These are phyloP conservation scores for Petrea volubilis DNA, from an alignment of 257 asterid genomes.

Conservation along the genomic window DNA sequence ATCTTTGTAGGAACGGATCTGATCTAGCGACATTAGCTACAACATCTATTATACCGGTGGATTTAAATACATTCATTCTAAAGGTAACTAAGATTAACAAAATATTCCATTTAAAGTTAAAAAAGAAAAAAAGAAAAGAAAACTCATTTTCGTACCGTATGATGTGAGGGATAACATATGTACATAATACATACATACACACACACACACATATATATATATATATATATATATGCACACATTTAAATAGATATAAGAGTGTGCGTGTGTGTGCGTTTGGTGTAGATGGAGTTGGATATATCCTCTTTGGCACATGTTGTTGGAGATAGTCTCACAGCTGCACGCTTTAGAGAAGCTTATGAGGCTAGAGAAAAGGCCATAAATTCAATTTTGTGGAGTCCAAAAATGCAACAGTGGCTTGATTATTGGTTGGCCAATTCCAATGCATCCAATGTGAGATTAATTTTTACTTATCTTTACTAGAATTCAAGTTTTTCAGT, in stretches of 20 bases:
- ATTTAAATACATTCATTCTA: conserved; percentile 77
- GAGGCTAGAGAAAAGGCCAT: conserved; percentile 64
- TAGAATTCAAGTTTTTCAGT: not conserved
- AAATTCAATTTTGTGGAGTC: conserved; percentile 66
- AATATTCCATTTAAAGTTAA: not conserved
- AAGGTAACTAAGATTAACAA: conserved; percentile 53
- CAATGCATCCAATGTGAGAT: conserved; percentile 37
- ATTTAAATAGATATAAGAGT: no score
- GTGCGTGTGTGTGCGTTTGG: no score
- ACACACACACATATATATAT: no score
- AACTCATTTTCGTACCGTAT: no score
- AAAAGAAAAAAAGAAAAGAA: no score
- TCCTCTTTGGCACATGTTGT: conserved; percentile 51
- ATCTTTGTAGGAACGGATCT: conserved; percentile 56
- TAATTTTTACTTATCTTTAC: not conserved
- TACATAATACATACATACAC: no score
- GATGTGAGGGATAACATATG: no score
- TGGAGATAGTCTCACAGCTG: conserved; percentile 46
- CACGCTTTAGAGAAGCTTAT: conserved; percentile 51
- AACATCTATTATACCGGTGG: conserved; percentile 79
- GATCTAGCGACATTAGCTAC: conserved; percentile 75
- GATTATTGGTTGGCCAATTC: conserved; percentile 73
- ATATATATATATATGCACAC: no score
- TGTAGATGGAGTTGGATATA: conserved; percentile 91
- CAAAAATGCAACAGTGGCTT: conserved; percentile 77